Base-by-base conservation (phyloP, 1,284 basidiomycete species). In the Pterula multifida region DNA sequence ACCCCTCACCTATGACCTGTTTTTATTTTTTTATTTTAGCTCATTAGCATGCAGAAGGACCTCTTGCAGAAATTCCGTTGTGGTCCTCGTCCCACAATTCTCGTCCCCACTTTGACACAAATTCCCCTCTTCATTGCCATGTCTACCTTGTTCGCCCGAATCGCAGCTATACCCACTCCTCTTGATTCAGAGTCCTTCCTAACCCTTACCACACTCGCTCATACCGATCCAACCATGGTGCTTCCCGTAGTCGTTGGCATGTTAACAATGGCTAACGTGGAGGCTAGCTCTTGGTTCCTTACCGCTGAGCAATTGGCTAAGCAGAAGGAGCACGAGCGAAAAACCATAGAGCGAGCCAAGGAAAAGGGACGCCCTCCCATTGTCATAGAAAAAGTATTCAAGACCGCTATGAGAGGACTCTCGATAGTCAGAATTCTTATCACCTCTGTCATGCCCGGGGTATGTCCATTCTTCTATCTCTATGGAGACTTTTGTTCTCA, bases 391-490 rank as follows among this genome's bases (percentile, higher is more conserved):
- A 75, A 75, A 54, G 64, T 84, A 28, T 67, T 89, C 48, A 84
- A 82, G 57, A 75, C 75, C 3, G 65, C 66, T 1, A 63, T 92
- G 54, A 69, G 89, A 39, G 62, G 73, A 1, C 61, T 82, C 26
- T 81, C 86, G 0, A 70, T 94, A 24, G 70, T 70, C 13, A 79
- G 90, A 52, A 90, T 93, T 49, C 68, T 87, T 21, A 64, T 91
- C 26, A 85, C 85, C n/a, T 73, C 80, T 15, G 66, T 88, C 61
- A 78, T 85, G 19, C 90, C 90, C 47, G 85, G 86, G 54, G 90
- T 92, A 61, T 56, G 78, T 68, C 45, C 22, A 2, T 28, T 44
- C 42, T 21, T 42, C 50, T 36, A 19, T 46, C n/a, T n/a, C n/a
- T n/a, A n/a, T n/a, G n/a, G n/a, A n/a, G n/a, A 48, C 17, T 42